Conservation (phyloP, 1,284 basidiomycete genomes). For the Cutaneotrichosporon cyanovorans region DNA sequence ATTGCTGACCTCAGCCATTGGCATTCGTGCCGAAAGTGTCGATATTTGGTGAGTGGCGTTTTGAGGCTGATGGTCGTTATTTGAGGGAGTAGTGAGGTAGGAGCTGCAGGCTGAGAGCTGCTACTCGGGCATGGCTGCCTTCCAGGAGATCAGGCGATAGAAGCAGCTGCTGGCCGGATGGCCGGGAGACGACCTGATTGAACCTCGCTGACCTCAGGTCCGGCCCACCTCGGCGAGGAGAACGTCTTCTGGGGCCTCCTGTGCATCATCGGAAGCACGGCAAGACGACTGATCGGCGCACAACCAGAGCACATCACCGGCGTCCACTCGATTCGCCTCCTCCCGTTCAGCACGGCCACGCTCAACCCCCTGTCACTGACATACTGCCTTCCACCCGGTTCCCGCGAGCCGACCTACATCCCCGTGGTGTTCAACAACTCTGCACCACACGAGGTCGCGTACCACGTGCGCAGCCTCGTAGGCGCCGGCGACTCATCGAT, state of each 20-base stretch:
- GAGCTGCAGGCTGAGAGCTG: no score
- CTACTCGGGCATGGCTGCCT: no score
- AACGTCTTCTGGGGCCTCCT: conserved; percentile 17
- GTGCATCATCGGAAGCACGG: conserved; percentile 3
- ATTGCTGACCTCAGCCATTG: conserved; percentile 1
- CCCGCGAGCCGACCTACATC: conserved; percentile 33
- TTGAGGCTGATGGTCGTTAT: not conserved
- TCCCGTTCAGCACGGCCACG: conserved; percentile 40
- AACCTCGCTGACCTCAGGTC: conserved; percentile 9
- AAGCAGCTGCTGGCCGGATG: no score
- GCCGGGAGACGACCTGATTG: no score
- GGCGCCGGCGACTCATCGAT: conserved; percentile 47
- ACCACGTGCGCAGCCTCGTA: conserved; percentile 64
- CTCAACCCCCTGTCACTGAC: conserved; percentile 43
- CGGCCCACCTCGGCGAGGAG: conserved; percentile 17
- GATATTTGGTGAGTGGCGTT: conserved; percentile 30
- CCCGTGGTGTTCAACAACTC: conserved; percentile 78
- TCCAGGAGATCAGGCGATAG: no score
- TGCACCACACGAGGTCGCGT: conserved; percentile 62
- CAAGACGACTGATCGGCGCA: conserved; percentile 7
- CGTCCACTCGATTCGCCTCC: conserved; percentile 36
- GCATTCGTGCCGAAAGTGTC: conserved; percentile 25
- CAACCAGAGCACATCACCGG: conserved; percentile 36
- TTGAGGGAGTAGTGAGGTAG: no score
- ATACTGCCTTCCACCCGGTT: conserved; percentile 40